Conservation (phyloP, 371 early-diverging fungal species). For the Mucor piriformis region DNA sequence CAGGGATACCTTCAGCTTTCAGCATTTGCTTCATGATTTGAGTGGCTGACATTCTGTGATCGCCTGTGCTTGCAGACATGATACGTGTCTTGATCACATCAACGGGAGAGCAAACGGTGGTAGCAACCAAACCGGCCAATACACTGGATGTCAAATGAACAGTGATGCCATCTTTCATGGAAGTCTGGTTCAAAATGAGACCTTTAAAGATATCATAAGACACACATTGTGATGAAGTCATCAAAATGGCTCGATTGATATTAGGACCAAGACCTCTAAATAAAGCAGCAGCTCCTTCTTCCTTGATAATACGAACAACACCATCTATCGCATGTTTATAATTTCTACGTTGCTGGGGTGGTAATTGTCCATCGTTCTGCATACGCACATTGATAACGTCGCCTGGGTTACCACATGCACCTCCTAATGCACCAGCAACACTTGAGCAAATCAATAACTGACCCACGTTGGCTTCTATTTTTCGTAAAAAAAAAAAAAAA, state of each 20-base stretch:
- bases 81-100: slow-evolving; percentile 92
- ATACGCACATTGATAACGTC: slow-evolving; percentile 85
- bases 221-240: slow-evolving; percentile 78
- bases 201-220: slow-evolving; percentile 78
- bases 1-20: slow-evolving; percentile 72
- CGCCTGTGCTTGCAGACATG: slow-evolving; percentile 67
- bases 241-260: slow-evolving; percentile 74
- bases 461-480: slow-evolving; percentile 20
- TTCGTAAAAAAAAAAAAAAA: neutral
- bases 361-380: slow-evolving; percentile 84
- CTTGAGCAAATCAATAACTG: slow-evolving; percentile 66
- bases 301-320: slow-evolving; percentile 62
- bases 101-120: slow-evolving; percentile 84
- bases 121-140: slow-evolving; percentile 85
- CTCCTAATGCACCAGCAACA: slow-evolving; percentile 78
- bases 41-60: slow-evolving; percentile 35
- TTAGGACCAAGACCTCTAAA: slow-evolving; percentile 79
- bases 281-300: slow-evolving; percentile 69
- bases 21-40: slow-evolving; percentile 64
- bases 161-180: slow-evolving; percentile 64
- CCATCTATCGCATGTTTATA: slow-evolving; percentile 82
- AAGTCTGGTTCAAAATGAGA: slow-evolving; percentile 55
- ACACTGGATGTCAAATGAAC: slow-evolving; percentile 80
- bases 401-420: slow-evolving; percentile 82
- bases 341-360: slow-evolving; percentile 64